A percentile compares a stretch with the other conserved stretches of the same genome.
Evolutionary conservation across 2,329 filamentous ascomycete genomes (phyloP).

Genomic region (Trichoderma guizhouense): DNA sequence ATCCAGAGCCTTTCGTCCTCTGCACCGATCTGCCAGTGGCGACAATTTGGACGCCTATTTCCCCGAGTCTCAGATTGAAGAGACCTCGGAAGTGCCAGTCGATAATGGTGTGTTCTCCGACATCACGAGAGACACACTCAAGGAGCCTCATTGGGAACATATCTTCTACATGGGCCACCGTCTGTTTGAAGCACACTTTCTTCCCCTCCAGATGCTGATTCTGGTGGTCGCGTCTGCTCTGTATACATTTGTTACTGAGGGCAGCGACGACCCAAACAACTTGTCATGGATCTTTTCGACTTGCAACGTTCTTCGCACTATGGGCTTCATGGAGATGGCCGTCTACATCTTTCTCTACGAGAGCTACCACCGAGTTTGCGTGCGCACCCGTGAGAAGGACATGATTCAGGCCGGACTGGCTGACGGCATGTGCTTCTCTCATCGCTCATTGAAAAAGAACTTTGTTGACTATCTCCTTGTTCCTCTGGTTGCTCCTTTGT

Average conservation of each 20-base stretch:
- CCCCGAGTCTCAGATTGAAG: constrained; percentile 42
- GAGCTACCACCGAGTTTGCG: constrained; percentile 60
- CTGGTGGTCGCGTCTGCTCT: constrained; percentile 60
- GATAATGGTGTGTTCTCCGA: constrained; percentile 56
- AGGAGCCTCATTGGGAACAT: constrained; percentile 52
- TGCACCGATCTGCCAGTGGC: constrained; percentile 46
- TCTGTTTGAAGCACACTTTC: constrained; percentile 71
- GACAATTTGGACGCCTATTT: constrained; percentile 47
- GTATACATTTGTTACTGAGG: constrained; percentile 54
- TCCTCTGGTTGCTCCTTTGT: constrained; percentile 64
- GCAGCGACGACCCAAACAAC: constrained; percentile 48
- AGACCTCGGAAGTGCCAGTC: constrained; percentile 38
- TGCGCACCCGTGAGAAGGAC: constrained; percentile 58
- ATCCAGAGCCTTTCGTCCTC: constrained; percentile 51
- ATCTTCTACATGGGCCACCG: constrained; percentile 60
- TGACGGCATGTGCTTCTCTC: constrained; percentile 64
- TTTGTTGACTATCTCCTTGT: constrained; percentile 62
- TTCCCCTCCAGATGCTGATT: constrained; percentile 65
- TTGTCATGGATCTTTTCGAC: constrained; percentile 58
- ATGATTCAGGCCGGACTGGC: constrained; percentile 63
- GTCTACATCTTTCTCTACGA: constrained; percentile 66
- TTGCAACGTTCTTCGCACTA: constrained; percentile 57
- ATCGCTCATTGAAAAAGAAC: constrained; percentile 53
- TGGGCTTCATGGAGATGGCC: constrained; percentile 61
- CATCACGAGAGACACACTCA: constrained; percentile 49